Evolutionary conservation across 2,329 filamentous ascomycete genomes (phyloP).

Genomic region (Diaporthe velutina): DNA sequence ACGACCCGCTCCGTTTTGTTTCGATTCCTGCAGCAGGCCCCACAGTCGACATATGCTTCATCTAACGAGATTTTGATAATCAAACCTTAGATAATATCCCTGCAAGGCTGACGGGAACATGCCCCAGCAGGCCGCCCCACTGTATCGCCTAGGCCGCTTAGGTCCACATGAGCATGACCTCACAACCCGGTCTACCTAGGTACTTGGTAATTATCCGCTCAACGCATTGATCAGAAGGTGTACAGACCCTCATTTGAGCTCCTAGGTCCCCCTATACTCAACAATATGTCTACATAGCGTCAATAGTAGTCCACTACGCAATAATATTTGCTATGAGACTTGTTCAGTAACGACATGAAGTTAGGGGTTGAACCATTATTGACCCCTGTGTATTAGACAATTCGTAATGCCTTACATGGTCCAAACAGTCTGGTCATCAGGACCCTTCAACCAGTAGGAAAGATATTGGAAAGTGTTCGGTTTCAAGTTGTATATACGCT

Average conservation of each 20-base stretch:
- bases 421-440: not conserved
- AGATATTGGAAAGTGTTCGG: not conserved
- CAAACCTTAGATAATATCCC: conserved; percentile 24
- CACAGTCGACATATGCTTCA: conserved; percentile 11
- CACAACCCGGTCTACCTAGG: not conserved
- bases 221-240: not conserved
- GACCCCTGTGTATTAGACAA: not conserved
- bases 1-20: not conserved
- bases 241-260: not conserved
- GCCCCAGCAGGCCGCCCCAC: not conserved
- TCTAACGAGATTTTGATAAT: conserved; percentile 12
- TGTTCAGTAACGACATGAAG: not conserved
- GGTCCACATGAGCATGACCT: not conserved
- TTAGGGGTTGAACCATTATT: no score
- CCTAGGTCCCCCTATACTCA: not conserved
- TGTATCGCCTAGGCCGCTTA: not conserved
- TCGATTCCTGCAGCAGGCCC: not conserved
- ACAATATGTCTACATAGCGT: not conserved
- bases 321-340: no score
- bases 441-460: not conserved
- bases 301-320: no score
- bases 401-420: not conserved
- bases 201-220: not conserved
- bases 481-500: not conserved
- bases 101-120: conserved; percentile 15